Percentiles rank a stretch among this genome's conserved stretches.
Conservation (phyloP, 768 basidiomycete genomes). For the Ramaria sp. region DNA sequence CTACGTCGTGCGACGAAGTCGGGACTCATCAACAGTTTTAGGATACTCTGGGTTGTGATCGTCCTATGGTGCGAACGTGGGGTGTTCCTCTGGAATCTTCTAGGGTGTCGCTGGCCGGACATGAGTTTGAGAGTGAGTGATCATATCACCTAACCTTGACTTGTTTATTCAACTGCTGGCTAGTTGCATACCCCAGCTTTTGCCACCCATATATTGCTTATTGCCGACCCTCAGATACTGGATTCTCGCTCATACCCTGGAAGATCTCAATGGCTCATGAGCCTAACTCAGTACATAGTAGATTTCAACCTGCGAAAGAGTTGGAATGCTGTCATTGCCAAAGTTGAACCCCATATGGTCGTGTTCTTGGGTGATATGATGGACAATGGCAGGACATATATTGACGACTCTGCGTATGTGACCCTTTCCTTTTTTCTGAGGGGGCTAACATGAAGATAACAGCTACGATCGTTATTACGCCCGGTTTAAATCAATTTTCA, state of each 20-base stretch:
- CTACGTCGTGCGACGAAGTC: not conserved
- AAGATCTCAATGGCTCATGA: constrained; percentile 41
- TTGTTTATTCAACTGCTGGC: not conserved
- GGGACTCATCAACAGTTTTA: constrained; percentile 28
- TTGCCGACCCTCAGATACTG: constrained; percentile 84
- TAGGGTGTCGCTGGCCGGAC: constrained; percentile 54
- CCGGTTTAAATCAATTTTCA: constrained; percentile 67
- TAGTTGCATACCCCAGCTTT: not conserved
- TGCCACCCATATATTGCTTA: constrained; percentile 50
- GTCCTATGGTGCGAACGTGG: constrained; percentile 64
- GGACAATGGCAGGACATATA: constrained; percentile 66
- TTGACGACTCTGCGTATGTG: constrained; percentile 47
- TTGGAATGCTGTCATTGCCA: constrained; percentile 54
- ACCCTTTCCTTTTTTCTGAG: not conserved
- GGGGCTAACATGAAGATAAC: not conserved
- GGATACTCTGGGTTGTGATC: constrained; percentile 47
- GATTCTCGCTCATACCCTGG: constrained; percentile 51
- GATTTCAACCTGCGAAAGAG: constrained; percentile 79
- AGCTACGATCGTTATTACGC: constrained; percentile 67
- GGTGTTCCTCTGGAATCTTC: constrained; percentile 37
- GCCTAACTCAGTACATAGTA: constrained; percentile 52
- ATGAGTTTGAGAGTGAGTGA: not conserved
- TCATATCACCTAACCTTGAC: not conserved
- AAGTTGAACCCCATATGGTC: constrained; percentile 55
- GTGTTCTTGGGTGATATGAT: constrained; percentile 90